Evolutionary conservation across 225 moss, liverwort and hornwort species (phyloP).

Genomic region (Straminergon stramineum): DNA sequence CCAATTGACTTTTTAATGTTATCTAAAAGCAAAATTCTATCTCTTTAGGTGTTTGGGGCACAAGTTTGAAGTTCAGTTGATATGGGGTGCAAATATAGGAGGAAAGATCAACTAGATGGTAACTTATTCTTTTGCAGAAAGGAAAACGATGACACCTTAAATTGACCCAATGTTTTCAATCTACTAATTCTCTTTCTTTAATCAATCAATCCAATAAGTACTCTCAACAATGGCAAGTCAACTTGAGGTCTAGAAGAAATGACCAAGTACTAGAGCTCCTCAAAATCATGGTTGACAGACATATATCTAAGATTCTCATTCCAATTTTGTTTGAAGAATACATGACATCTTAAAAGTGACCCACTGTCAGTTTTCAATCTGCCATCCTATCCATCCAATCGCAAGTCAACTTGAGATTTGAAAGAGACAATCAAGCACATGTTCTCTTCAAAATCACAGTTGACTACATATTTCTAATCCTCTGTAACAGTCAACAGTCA

Average conservation of each 20-base stretch:
- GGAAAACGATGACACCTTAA: too few species aligned
- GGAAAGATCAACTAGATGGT: too few species aligned
- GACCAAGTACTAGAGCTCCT: accelerated
- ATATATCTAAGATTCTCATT: background rate
- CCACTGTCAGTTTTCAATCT: background rate
- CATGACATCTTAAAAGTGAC: background rate
- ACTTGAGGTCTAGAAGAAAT: background rate
- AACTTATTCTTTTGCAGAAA: background rate
- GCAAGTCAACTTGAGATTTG: background rate
- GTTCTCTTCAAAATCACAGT: background rate
- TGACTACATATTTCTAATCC: too few species aligned
- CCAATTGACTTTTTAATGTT: background rate
- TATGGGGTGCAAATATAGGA: background rate
- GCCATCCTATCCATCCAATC: background rate
- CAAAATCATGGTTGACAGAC: too few species aligned
- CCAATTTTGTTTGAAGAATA: background rate
- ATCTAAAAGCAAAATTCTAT: background rate
- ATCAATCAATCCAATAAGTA: background rate
- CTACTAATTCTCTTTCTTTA: background rate
- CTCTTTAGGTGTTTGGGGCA: accelerated
- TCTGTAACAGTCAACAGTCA: too few species aligned
- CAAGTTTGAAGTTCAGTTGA: background rate
- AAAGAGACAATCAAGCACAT: background rate
- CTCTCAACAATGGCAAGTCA: background rate
- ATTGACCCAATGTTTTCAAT: background rate